Evolutionary conservation across 371 early-diverging fungal genomes (phyloP), one percentile per base, ranked within the genome.

Genomic region (Mucor indicus): DNA sequence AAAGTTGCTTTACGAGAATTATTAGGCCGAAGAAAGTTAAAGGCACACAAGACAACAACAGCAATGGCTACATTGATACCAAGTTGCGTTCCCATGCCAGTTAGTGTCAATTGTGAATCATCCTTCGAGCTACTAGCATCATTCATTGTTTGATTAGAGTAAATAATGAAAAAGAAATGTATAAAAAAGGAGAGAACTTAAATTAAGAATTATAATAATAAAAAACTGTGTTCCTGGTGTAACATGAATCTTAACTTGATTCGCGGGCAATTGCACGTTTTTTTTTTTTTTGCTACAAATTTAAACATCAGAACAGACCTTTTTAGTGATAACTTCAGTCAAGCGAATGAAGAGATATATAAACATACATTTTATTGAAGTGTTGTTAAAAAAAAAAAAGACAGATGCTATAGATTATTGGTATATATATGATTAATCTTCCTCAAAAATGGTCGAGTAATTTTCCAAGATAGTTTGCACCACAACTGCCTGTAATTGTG

Each of bases 401-500:
- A n/a, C n/a, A n/a, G n/a, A n/a, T n/a, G n/a, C n/a, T n/a, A n/a
- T n/a, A n/a, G n/a, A n/a, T n/a, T n/a, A n/a, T n/a, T n/a, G n/a
- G 15, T 20, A 43, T 39, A 36, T n/a, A n/a, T n/a, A n/a, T n/a
- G n/a, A 7, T 44, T 45, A 53, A 43, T 58, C 59, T n/a, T 60
- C 60, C 38, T 82, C 84, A 50, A 84, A 84, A 21, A 84, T 81
- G 17, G 68, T 64, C 0, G 58, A 50, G 43, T 75, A 83, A 35
- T 80, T 79, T 17, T 69, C 72, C 37, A 84, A 55, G 24, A 84
- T 77, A 3, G 78, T 70, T 53, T 84, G 83, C 10, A 84, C 69
- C 1, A 83, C 78, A 38, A 64, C 69, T 31, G 79, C 78, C 35
- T 83, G 83, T 48, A 72, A 60, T 20, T 78, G 73, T 38, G 83